These are phyloP conservation scores for Diplotaxis tenuifolia DNA, from an alignment of 345 rosid species.

Conservation along the genomic window DNA sequence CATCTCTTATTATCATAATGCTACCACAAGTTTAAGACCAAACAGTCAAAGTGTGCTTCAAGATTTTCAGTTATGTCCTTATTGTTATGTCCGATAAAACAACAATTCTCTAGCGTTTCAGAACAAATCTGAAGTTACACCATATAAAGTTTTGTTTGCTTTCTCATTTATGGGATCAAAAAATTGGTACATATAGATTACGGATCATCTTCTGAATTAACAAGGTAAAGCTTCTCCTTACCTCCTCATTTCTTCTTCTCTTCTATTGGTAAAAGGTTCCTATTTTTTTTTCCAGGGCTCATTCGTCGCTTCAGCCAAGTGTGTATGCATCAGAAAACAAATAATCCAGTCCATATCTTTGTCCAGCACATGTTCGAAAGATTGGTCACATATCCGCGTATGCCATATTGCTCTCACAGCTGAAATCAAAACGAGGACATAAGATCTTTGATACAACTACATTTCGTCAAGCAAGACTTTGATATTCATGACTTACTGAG, in stretches of 20 bases:
- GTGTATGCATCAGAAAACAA: neutral
- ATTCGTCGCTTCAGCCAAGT: neutral
- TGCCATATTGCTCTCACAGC: neutral
- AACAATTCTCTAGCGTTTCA: neutral
- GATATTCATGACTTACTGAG: slow-evolving; percentile 7
- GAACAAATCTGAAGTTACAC: neutral
- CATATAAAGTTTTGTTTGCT: neutral
- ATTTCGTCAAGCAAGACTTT: neutral
- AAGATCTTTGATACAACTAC: neutral
- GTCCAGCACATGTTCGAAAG: neutral
- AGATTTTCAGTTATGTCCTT: neutral
- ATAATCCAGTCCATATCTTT: neutral
- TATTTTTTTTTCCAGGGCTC: neutral
- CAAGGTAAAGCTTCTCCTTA: neutral
- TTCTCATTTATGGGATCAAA: slow-evolving; percentile 1
- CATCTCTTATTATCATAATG: neutral
- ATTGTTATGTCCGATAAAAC: neutral
- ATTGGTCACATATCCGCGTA: neutral
- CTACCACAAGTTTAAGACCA: neutral
- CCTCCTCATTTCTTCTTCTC: neutral
- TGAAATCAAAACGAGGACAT: slow-evolving; percentile 2
- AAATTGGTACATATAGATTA: neutral
- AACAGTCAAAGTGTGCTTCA: neutral
- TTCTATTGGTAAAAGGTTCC: neutral
- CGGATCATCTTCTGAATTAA: neutral